Conservation (phyloP, 441 rosid species). For the Pelargonium cotyledonis region DNA sequence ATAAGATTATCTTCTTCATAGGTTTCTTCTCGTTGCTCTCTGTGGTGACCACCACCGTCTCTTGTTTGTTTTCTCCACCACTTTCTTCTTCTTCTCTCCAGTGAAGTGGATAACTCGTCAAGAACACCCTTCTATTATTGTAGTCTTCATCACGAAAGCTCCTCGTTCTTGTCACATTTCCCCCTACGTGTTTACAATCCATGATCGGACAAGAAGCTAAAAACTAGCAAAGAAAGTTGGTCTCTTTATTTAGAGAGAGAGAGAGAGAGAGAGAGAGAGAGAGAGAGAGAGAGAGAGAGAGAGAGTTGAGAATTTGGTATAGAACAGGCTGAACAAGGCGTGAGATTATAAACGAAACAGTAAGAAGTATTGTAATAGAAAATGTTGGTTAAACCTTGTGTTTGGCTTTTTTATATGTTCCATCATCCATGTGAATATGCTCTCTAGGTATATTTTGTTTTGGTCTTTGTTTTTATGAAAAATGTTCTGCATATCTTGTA, state of each 20-base stretch:
- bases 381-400: constrained; percentile 7
- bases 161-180: constrained; percentile 17
- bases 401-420: constrained; percentile 14
- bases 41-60: constrained; percentile 10
- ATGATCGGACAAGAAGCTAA: not conserved
- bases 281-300: too few relatives aligned
- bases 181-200: constrained; percentile 20
- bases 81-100: constrained; percentile 31
- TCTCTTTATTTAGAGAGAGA: not conserved
- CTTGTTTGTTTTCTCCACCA: constrained; percentile 9
- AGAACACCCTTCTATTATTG: constrained; percentile 39
- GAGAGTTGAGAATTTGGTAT: not conserved
- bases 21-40: constrained; percentile 19
- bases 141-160: constrained; percentile 41
- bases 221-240: not conserved
- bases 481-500: not conserved
- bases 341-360: too few relatives aligned
- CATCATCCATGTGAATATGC: not conserved
- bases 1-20: constrained; percentile 32
- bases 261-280: too few relatives aligned
- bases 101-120: constrained; percentile 53
- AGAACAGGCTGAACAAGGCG: too few relatives aligned
- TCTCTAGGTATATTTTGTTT: not conserved
- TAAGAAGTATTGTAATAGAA: not conserved
- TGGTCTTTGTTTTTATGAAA: not conserved